phyloP scores from a whole-genome alignment of 2,329 filamentous ascomycete species.

The Trichoderma aggressivum region DNA sequence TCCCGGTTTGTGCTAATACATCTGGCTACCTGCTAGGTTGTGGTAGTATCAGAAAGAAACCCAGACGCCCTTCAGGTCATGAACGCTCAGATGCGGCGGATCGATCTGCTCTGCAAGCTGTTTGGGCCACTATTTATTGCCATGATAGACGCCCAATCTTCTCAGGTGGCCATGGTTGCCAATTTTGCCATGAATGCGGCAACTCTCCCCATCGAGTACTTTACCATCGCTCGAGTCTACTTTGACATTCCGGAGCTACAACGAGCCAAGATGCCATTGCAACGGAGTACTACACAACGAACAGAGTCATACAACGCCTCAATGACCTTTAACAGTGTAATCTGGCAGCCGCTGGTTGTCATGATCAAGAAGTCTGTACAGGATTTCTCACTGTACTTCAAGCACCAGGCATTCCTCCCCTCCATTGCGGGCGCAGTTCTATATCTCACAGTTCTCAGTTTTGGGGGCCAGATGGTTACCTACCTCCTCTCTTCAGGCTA shows the following conservation, averaged over 20 bases:
- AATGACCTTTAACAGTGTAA: background rate
- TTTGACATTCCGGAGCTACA: slow-evolving; percentile 28
- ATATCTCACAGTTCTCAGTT: slow-evolving; percentile 59
- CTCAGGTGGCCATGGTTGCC: slow-evolving; percentile 45
- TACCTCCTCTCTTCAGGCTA: slow-evolving; percentile 56
- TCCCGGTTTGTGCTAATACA: background rate
- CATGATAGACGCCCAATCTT: slow-evolving; percentile 48
- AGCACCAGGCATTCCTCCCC: slow-evolving; percentile 55
- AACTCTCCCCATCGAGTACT: slow-evolving; percentile 51
- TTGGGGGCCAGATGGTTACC: slow-evolving; percentile 62
- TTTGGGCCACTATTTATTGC: slow-evolving; percentile 55
- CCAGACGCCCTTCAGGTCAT: slow-evolving; percentile 31
- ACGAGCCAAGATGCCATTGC: slow-evolving; percentile 21
- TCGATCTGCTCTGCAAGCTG: slow-evolving; percentile 59
- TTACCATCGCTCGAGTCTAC: slow-evolving; percentile 42
- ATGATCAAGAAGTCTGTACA: background rate
- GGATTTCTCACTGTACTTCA: slow-evolving; percentile 42
- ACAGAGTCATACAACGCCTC: background rate
- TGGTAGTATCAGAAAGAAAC: slow-evolving; percentile 27
- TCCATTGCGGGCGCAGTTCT: slow-evolving; percentile 58
- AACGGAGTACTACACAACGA: background rate
- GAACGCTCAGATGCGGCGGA: slow-evolving; percentile 60
- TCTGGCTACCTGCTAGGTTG: slow-evolving; percentile 23
- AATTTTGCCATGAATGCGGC: slow-evolving; percentile 48
- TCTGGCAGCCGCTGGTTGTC: background rate